Conservation (phyloP, 2,329 filamentous ascomycete species). For the Thyridium curvatum region DNA sequence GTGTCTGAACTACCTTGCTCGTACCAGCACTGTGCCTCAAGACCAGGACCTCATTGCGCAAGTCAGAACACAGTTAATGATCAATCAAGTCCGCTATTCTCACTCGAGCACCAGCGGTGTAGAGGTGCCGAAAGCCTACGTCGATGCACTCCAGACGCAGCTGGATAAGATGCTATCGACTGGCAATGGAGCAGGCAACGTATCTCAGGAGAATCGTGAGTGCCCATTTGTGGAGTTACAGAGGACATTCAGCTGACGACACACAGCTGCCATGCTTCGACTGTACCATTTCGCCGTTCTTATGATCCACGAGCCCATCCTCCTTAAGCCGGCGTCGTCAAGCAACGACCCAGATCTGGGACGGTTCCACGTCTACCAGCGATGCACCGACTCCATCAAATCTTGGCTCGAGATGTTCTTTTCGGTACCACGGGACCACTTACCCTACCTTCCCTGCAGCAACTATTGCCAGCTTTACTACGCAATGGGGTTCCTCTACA, state of each 20-base stretch:
- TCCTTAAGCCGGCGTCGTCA: background rate
- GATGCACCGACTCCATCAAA: background rate
- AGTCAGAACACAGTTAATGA: slow-evolving; percentile 14
- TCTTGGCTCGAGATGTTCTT: slow-evolving; percentile 7
- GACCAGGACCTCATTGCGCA: slow-evolving; percentile 11
- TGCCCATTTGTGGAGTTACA: too few species aligned
- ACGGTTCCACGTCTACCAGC: slow-evolving; percentile 1
- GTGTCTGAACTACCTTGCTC: slow-evolving; percentile 8
- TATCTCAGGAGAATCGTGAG: too few species aligned
- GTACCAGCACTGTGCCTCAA: slow-evolving; percentile 7
- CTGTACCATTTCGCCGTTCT: background rate
- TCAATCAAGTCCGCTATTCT: slow-evolving; percentile 12
- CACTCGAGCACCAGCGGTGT: slow-evolving; percentile 1
- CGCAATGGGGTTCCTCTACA: slow-evolving; percentile 6
- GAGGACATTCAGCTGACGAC: too few species aligned
- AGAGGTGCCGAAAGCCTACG: too few species aligned
- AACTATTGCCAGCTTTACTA: slow-evolving; percentile 6
- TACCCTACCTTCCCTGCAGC: slow-evolving; percentile 1
- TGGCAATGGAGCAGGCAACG: too few species aligned
- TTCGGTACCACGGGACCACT: slow-evolving; percentile 1
- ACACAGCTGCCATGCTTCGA: background rate
- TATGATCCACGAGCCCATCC: background rate
- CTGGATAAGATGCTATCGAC: too few species aligned
- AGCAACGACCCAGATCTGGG: background rate
- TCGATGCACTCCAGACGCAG: too few species aligned